phyloP scores from a whole-genome alignment of 305 asterid species.

The Coffea humblotiana region DNA sequence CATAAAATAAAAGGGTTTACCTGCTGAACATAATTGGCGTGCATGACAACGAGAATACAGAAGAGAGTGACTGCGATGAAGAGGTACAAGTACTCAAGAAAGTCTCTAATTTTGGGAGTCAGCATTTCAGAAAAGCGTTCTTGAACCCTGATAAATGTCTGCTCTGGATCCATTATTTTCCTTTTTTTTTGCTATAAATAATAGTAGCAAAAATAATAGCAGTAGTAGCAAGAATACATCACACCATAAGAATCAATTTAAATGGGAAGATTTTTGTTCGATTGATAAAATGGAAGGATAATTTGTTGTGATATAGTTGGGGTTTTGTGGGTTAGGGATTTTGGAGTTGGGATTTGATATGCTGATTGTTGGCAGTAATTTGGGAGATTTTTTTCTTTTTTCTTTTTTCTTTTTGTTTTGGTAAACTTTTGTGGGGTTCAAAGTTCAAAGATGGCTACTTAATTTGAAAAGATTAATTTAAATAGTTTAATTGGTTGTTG shows the following conservation, averaged over 20 bases:
- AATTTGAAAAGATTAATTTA: background rate
- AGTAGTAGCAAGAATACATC: background rate
- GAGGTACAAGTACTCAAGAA: conserved; percentile 80
- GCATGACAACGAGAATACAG: conserved; percentile 94
- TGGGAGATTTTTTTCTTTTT: background rate
- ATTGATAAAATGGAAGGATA: background rate
- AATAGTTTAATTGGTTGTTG: background rate
- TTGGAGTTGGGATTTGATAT: background rate
- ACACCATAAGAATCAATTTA: background rate
- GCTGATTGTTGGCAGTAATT: background rate
- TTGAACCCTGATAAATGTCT: conserved; percentile 93
- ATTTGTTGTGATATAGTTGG: background rate
- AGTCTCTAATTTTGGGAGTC: conserved; percentile 70
- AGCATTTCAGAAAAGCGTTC: conserved; percentile 94
- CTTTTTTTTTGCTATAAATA: background rate
- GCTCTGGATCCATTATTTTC: conserved; percentile 83
- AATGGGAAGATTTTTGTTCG: background rate
- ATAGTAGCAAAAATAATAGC: background rate
- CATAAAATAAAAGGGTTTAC: conserved; percentile 26
- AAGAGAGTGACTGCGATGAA: conserved; percentile 84
- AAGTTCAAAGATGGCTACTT: background rate
- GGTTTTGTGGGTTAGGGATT: background rate
- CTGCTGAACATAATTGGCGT: conserved; percentile 99
- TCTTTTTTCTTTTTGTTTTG: background rate
- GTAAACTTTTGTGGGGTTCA: background rate